These are phyloP conservation scores for Arabidopsis arenosa DNA, from an alignment of 345 rosid genomes.

Conservation along the genomic window DNA sequence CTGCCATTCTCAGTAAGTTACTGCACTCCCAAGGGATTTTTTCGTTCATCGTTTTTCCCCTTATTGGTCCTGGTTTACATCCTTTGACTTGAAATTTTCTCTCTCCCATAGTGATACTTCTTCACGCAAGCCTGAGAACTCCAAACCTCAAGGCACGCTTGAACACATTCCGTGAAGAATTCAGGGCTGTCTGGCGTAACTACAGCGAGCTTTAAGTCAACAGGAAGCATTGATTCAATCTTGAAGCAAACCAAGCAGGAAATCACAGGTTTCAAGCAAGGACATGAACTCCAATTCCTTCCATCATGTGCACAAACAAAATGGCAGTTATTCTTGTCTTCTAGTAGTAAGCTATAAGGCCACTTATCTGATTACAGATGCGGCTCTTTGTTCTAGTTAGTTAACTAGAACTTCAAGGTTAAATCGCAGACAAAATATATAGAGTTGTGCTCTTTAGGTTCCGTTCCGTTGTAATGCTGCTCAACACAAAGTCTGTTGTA, in stretches of 20 bases:
- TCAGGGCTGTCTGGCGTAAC: slow-evolving; percentile 51
- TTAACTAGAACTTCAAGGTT: slow-evolving; percentile 24
- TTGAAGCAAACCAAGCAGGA: slow-evolving; percentile 23
- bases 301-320: slow-evolving; percentile 28
- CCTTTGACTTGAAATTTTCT: background rate
- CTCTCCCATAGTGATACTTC: slow-evolving; percentile 35
- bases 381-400: slow-evolving; percentile 29
- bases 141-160: slow-evolving; percentile 50
- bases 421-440: slow-evolving; percentile 4
- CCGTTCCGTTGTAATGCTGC: slow-evolving; percentile 26
- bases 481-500: slow-evolving; percentile 21
- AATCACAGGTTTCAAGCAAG: slow-evolving; percentile 21
- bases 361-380: slow-evolving; percentile 22
- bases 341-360: slow-evolving; percentile 32
- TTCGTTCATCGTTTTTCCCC: background rate
- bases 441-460: slow-evolving; percentile 5
- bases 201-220: slow-evolving; percentile 40
- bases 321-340: slow-evolving; percentile 20
- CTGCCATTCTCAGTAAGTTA: slow-evolving; percentile 43
- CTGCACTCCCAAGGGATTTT: background rate
- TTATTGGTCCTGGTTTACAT: background rate
- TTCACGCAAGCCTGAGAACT: slow-evolving; percentile 48
- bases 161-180: slow-evolving; percentile 51
- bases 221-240: slow-evolving; percentile 13
- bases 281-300: slow-evolving; percentile 20